These are phyloP conservation scores for Russula dissimulans DNA, from an alignment of 768 basidiomycete genomes.

Conservation along the genomic window DNA sequence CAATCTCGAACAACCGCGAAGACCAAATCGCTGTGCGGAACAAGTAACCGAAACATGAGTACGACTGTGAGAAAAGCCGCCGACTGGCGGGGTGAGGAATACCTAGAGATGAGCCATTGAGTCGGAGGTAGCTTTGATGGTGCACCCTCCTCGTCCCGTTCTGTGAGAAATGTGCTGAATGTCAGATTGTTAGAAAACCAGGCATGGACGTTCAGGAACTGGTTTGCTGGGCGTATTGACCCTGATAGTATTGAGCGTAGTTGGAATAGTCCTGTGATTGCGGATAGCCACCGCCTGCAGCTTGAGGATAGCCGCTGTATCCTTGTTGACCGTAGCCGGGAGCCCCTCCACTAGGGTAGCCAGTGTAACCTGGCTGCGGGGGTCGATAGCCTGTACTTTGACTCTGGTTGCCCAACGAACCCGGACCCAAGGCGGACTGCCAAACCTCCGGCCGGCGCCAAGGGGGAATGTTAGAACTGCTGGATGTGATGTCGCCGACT, in stretches of 20 bases:
- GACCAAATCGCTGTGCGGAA: constrained; percentile 4
- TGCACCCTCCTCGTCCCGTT: constrained; percentile 16
- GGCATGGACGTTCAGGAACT: constrained; percentile 38
- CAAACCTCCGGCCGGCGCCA: constrained; percentile 89
- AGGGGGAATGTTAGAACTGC: constrained; percentile 75
- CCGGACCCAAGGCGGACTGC: constrained; percentile 41
- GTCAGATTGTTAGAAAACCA: constrained; percentile 24
- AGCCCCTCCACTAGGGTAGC: constrained; percentile 19
- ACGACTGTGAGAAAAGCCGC: constrained; percentile 14
- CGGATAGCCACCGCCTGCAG: constrained; percentile 20
- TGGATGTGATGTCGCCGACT: constrained; percentile 45
- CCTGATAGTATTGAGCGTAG: constrained; percentile 84
- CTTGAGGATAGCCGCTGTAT: constrained; percentile 16
- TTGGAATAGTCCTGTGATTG: constrained; percentile 67
- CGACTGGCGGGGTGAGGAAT: constrained; percentile 16
- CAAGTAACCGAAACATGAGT: constrained; percentile 19
- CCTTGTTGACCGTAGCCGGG: constrained; percentile 17
- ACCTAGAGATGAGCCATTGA: constrained; percentile 17
- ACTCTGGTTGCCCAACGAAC: constrained; percentile 31
- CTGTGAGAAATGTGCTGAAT: constrained; percentile 21
- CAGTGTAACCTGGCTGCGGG: constrained; percentile 57
- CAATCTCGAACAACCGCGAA: constrained; percentile 15
- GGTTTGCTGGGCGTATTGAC: constrained; percentile 73
- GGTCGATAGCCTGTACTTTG: constrained; percentile 49
- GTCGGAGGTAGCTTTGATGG: constrained; percentile 18